A percentile compares a stretch with the other conserved stretches of the same genome.
Conservation (phyloP, 2,329 filamentous ascomycete species). For the Dryadomyces quercus-mongolicae region DNA sequence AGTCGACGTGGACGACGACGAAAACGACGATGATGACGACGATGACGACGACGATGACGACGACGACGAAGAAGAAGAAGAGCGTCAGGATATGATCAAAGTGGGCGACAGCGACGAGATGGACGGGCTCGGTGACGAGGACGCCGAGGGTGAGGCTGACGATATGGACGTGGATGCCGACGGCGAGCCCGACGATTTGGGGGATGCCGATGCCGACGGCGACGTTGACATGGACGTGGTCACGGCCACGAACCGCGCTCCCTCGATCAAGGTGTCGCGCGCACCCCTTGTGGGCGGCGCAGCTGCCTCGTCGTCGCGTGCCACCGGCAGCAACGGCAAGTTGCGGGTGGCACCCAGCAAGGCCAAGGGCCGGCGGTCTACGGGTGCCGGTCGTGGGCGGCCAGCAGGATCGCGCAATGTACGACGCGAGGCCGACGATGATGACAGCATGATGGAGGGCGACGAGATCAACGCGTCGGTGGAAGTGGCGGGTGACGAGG, state of each 20-base stretch:
- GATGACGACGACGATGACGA: constrained; percentile 31
- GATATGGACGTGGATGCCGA: constrained; percentile 26
- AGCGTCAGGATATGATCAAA: constrained; percentile 17
- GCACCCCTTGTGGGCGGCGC: constrained; percentile 12
- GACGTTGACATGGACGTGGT: constrained; percentile 21
- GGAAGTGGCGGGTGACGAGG: constrained; percentile 21
- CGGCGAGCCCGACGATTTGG: constrained; percentile 17
- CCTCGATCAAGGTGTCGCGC: constrained; percentile 37
- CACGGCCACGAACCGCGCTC: constrained; percentile 21
- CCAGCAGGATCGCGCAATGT: constrained; percentile 13
- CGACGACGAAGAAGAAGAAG: constrained; percentile 16
- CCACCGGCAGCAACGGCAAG: not conserved
- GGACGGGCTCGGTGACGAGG: constrained; percentile 21
- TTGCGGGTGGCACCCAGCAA: not conserved
- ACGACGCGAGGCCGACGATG: constrained; percentile 26
- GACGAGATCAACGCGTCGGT: constrained; percentile 35
- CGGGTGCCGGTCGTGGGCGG: not conserved
- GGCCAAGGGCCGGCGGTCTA: not conserved
- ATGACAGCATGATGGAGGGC: constrained; percentile 39
- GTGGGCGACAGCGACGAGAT: constrained; percentile 19
- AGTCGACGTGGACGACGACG: constrained; percentile 1
- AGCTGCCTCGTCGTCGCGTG: not conserved
- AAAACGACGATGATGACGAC: constrained; percentile 5
- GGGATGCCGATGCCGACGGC: constrained; percentile 23
- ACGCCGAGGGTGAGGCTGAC: constrained; percentile 39